Evolutionary conservation across 352 stramenopile species (phyloP).

Genomic region (Ochromonadaceae sp.): DNA sequence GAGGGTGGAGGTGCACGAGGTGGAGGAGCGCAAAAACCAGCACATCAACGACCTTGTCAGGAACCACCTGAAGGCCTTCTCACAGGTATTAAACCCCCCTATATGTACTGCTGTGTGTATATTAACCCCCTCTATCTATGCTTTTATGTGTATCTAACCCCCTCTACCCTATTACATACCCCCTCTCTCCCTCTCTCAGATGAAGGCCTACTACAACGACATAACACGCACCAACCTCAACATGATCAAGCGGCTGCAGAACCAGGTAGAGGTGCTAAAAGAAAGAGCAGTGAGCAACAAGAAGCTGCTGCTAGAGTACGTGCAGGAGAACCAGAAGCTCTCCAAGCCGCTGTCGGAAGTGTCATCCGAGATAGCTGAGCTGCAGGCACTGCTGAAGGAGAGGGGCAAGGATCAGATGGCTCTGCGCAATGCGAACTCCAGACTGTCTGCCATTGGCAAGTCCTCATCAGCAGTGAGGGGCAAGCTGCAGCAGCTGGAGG

Average conservation of each 20-base stretch:
- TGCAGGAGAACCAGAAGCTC: constrained; percentile 70
- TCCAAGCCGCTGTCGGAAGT: constrained; percentile 61
- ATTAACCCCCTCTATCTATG: background rate
- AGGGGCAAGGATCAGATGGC: constrained; percentile 74
- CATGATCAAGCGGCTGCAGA: constrained; percentile 63
- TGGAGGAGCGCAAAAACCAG: constrained; percentile 80
- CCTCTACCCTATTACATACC: too few relatives aligned
- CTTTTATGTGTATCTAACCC: too few relatives aligned
- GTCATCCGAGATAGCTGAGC: constrained; percentile 63
- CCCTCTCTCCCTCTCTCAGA: constrained; percentile 78
- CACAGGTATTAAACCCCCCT: too few relatives aligned
- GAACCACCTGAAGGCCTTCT: constrained; percentile 70
- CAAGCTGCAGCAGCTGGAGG: constrained; percentile 46
- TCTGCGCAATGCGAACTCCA: constrained; percentile 62
- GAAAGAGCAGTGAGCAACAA: constrained; percentile 69
- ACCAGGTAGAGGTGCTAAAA: constrained; percentile 76
- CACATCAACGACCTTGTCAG: constrained; percentile 86
- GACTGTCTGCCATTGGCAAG: constrained; percentile 32
- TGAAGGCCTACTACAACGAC: constrained; percentile 90
- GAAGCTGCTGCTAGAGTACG: constrained; percentile 69
- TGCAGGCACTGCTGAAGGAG: constrained; percentile 67
- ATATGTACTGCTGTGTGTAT: background rate
- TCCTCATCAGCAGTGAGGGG: constrained; percentile 18
- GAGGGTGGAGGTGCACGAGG: constrained; percentile 71
- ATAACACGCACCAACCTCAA: constrained; percentile 81